phyloP scores from a whole-genome alignment of 805 yeast genomes.

The Lachancea meyersii region DNA sequence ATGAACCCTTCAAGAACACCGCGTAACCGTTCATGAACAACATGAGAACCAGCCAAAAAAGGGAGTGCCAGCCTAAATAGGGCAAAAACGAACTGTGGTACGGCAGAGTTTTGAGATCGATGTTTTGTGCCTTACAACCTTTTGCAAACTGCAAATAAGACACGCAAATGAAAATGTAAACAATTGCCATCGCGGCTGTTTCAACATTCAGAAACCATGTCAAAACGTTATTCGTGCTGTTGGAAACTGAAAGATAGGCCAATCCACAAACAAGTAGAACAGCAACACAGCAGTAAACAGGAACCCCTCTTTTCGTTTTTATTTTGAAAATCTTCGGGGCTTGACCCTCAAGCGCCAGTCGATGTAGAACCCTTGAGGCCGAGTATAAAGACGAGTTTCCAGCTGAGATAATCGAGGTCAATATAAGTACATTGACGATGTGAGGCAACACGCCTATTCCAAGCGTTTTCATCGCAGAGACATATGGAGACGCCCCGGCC shows the following conservation, averaged over 20 bases:
- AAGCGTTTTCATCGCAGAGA: conserved; percentile 43
- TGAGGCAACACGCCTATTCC: conserved; percentile 44
- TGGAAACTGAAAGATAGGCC: conserved; percentile 46
- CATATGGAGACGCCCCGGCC: conserved; percentile 45
- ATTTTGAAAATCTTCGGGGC: conserved; percentile 43
- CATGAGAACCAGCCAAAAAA: conserved; percentile 38
- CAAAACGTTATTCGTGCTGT: conserved; percentile 45
- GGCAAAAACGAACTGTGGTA: conserved; percentile 44
- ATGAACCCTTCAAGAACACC: conserved; percentile 47
- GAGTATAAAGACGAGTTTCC: conserved; percentile 43
- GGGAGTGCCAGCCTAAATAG: conserved; percentile 43
- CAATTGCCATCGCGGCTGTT: conserved; percentile 53
- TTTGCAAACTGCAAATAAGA: conserved; percentile 54
- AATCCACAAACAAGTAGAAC: conserved; percentile 33
- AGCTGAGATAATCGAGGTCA: conserved; percentile 39
- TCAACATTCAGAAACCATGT: conserved; percentile 58
- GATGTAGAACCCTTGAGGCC: conserved; percentile 41
- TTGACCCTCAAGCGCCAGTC: conserved; percentile 40
- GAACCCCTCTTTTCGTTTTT: conserved; percentile 47
- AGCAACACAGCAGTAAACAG: conserved; percentile 32
- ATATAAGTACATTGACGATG: conserved; percentile 43
- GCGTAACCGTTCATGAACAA: conserved; percentile 73
- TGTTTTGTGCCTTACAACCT: conserved; percentile 45
- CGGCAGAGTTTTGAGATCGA: conserved; percentile 48
- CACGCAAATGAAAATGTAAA: conserved; percentile 46